A percentile compares a stretch with the other conserved stretches of the same genome.
phyloP scores from a whole-genome alignment of 176 grass and related monocot genomes.

The Neostapfia colusana region DNA sequence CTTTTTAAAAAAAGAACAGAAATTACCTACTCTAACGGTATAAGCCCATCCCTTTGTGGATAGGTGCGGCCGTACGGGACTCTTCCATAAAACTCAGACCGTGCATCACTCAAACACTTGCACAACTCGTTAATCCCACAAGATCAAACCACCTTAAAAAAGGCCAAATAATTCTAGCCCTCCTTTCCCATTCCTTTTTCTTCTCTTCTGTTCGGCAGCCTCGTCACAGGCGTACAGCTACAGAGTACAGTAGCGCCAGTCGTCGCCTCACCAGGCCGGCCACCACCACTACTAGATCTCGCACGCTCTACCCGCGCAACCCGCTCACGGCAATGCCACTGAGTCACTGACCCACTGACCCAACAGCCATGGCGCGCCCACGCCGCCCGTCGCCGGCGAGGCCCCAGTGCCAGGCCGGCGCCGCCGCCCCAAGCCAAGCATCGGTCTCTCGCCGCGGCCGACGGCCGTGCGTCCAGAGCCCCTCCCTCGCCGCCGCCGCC shows the following conservation, averaged over 20 bases:
- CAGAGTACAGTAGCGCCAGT: not conserved
- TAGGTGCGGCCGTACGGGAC: too few species aligned
- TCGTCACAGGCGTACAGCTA: constrained; percentile 41
- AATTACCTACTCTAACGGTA: too few species aligned
- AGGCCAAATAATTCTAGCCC: too few species aligned
- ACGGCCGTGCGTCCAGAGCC: constrained; percentile 49
- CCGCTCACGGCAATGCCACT: constrained; percentile 45
- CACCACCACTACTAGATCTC: constrained; percentile 28
- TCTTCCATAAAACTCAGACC: too few species aligned
- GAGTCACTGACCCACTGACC: constrained; percentile 3
- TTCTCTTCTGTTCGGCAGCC: constrained; percentile 32
- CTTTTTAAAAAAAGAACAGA: too few species aligned
- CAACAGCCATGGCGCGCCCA: constrained; percentile 36
- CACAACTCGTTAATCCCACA: too few species aligned
- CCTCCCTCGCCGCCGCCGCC: constrained; percentile 28
- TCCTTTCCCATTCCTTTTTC: not conserved
- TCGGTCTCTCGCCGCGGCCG: constrained; percentile 10
- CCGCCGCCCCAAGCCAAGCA: not conserved
- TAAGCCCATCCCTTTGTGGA: too few species aligned
- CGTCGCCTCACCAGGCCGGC: constrained; percentile 31
- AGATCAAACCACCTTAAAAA: too few species aligned
- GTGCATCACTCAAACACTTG: too few species aligned
- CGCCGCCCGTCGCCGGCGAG: too few species aligned
- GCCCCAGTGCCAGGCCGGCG: not conserved
- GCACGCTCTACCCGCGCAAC: constrained; percentile 22